Conservation (phyloP, 345 rosid species). For the Psidium friedrichsthalianum region DNA sequence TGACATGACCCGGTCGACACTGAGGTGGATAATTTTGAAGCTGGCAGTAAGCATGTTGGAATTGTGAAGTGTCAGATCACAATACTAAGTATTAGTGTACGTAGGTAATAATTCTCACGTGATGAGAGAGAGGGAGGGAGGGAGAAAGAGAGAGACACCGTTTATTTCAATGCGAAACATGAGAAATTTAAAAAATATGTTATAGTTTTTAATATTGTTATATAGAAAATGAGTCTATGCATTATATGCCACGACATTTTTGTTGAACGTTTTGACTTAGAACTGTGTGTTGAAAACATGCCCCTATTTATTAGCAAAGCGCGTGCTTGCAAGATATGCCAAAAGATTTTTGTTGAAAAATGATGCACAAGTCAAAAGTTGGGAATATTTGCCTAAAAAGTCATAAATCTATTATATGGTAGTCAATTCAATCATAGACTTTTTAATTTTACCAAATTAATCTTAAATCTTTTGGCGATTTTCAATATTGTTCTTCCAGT, state of each 20-base stretch:
- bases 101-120: not conserved
- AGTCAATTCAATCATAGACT: no score
- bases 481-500: accelerated
- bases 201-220: not conserved
- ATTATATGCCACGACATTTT: not conserved
- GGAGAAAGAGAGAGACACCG: not conserved
- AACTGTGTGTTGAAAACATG: not conserved
- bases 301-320: no score
- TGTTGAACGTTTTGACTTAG: not conserved
- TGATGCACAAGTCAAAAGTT: not conserved
- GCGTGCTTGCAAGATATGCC: not conserved
- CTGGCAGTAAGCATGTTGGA: not conserved
- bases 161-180: not conserved
- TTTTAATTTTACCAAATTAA: accelerated
- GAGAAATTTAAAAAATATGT: not conserved
- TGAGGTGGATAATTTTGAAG: not conserved
- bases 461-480: not conserved
- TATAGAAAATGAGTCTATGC: not conserved
- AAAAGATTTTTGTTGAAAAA: not conserved
- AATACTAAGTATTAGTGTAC: not conserved
- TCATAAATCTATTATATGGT: no score
- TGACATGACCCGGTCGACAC: no score
- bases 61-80: not conserved
- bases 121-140: no score
- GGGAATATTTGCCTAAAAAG: not conserved